Base-by-base conservation (phyloP, 2,329 filamentous ascomycete species). In the Colletotrichum graminicola region DNA sequence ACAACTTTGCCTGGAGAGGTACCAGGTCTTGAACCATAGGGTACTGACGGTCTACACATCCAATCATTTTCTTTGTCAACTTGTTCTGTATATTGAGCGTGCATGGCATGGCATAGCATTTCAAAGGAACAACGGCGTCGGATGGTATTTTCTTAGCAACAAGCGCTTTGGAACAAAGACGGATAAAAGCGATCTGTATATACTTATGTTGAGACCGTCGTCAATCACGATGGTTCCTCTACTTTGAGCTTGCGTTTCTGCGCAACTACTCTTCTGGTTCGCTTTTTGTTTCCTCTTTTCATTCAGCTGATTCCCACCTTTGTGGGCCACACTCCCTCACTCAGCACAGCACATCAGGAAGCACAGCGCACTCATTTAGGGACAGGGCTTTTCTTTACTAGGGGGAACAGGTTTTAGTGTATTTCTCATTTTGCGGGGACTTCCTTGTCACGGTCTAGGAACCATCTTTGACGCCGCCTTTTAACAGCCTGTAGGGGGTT, bases 21-120 rank as follows among this genome's bases (percentile, higher is more conserved):
- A 51, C 64, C 63, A 34, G 60, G 54, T 21, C 65, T 68, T 10
- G 60, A 71, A 52, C 45, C 71, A 41, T 69, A 51, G 32, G 41
- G 45, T 21, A 12, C 49, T 18, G 34, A 51, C 29, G 34, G 54
- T 61, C 68, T 75, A 76, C 45, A 78, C 74, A 67, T 47, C 62
- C 72, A 56, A 55, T 47, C 64, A 67, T 67, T 68, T 72, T 47
- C 72, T 72, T 68, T 75, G 66, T 75, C 60, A 43, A 73, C 61
- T 73, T 70, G 49, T 78, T 79, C 76, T 81, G 78, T 81, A 81
- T 78, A 81, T 78, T 77, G 76, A 81, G 78, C 79, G 79, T 79
- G 79, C 77, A 81, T 78, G 76, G 76, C 77, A 78, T 76, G 72
- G 67, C 67, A 74, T 73, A 72, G 67, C 68, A 73, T 71, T 71